Base-by-base conservation (phyloP, 257 asterid genomes). In the Coffea canephora region DNA sequence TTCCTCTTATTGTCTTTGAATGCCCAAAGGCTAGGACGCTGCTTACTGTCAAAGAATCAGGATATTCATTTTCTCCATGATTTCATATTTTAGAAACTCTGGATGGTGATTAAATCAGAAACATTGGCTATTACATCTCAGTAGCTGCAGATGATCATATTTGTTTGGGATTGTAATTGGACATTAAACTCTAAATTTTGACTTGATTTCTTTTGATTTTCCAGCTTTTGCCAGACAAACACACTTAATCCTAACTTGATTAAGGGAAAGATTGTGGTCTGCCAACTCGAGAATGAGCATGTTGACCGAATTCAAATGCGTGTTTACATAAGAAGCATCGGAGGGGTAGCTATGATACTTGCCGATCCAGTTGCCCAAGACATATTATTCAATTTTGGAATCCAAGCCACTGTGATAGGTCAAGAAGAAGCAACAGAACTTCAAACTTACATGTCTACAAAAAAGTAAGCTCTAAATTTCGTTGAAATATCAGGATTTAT, bases 241-340 rank as follows among this genome's bases (percentile, higher is more conserved):
- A 82, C 92, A 36, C 79, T 90, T 69, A 88, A 90, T 72, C 88
- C 91, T 55, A 78, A 84, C 68, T 69, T 86, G 83, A 79, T 86
- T 7, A 85, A 84, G 80, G 92, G 91, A 80, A 90, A 89, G 86
- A 85, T 90, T 2, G 90, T 87, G 36, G 86, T 89, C 80, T 87
- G 90, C 83, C 55, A 80, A 46, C 80, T 85, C 3, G 87, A 90
- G 82, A 15, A 8, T 23, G 34, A 79, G 48, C 1, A 25, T 8
- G 91, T 79, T 45, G 8, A 67, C 73, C 86, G 90, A 57, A 74
- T 72, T 8, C 82, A 66, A 74, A 84, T 83, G 72, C 89, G 82
- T 12, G 12, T 46, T 74, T 55, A 84, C 62, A 69, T 90, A 62
- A 75, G 82, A 77, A 79, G 78, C 59, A 89, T 83, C 8, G 94